These are phyloP conservation scores for Calonectria pauciramosa DNA, from an alignment of 2,329 filamentous ascomycete genomes.

Conservation along the genomic window DNA sequence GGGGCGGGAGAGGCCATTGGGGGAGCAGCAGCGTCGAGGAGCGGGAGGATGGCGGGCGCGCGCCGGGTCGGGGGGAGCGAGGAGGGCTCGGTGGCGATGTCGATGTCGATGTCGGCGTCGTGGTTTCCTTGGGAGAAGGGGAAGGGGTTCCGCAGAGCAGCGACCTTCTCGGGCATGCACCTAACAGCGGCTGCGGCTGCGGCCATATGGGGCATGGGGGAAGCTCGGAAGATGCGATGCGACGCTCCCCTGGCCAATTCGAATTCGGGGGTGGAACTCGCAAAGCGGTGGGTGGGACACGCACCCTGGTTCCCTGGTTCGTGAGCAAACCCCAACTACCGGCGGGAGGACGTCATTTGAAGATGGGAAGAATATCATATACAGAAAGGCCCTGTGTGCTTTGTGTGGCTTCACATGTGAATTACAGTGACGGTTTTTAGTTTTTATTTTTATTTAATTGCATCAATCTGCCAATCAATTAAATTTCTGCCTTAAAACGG, in stretches of 20 bases:
- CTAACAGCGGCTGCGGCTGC: background rate
- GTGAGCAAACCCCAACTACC: background rate
- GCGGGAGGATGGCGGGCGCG: background rate
- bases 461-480: background rate
- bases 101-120: background rate
- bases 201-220: background rate
- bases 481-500: background rate
- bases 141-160: background rate
- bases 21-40: background rate
- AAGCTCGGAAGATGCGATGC: slow-evolving; percentile 14
- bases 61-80: background rate
- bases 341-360: background rate
- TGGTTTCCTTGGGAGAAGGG: background rate
- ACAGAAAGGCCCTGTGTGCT: background rate
- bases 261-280: slow-evolving; percentile 10
- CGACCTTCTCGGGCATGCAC: background rate
- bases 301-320: background rate
- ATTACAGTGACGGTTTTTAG: background rate
- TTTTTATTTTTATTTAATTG: background rate
- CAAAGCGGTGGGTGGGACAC: slow-evolving; percentile 5
- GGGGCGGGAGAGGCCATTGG: slow-evolving; percentile 35
- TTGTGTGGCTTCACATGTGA: background rate
- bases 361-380: background rate
- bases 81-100: background rate
- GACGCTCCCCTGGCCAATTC: slow-evolving; percentile 5